Conservation (phyloP, 179 eudicot genomes). For the Gypsophila paniculata region DNA sequence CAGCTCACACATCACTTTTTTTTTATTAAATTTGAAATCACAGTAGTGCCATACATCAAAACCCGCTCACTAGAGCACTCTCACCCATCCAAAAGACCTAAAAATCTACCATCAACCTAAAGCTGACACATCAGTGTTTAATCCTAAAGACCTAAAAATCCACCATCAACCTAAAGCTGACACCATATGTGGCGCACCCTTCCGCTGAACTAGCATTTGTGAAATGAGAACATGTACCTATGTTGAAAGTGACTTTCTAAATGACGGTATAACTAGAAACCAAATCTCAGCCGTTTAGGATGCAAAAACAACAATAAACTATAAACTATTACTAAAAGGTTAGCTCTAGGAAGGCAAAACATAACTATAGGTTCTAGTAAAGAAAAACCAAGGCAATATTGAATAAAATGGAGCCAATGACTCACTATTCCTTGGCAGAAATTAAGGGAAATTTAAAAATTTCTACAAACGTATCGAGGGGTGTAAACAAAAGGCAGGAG, state of each 20-base stretch:
- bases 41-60: neutral
- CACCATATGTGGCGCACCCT: neutral
- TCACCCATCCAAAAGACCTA: neutral
- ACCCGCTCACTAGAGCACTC: neutral
- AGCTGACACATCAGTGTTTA: neutral
- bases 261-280: neutral
- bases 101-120: neutral
- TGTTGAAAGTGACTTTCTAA: neutral
- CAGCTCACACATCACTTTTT: neutral
- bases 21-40: neutral
- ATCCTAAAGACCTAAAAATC: neutral
- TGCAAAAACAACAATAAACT: neutral
- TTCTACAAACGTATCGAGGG: neutral
- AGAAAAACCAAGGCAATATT: neutral
- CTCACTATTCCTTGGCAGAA: neutral
- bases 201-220: neutral
- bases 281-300: neutral
- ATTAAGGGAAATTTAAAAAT: neutral
- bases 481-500: constrained; percentile 3
- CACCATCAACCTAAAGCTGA: neutral
- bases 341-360: neutral
- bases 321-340: neutral
- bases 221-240: neutral
- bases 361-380: neutral
- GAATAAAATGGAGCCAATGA: neutral